Conservation (phyloP, 2,329 filamentous ascomycete genomes). For the Diaporthe helianthi region DNA sequence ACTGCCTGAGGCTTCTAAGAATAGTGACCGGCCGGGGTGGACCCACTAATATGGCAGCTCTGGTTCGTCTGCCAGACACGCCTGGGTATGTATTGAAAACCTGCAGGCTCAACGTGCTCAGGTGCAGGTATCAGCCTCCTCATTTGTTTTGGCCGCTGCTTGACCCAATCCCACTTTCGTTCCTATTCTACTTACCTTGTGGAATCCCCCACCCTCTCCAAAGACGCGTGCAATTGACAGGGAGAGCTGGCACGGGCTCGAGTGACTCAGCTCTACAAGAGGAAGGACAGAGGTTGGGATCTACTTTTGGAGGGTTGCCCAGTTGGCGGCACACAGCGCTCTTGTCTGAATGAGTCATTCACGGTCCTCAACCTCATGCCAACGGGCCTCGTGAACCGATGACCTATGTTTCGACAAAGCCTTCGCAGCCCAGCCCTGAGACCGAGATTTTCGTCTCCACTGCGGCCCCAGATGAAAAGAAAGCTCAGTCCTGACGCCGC, state of each 20-base stretch:
- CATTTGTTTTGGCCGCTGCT: not conserved
- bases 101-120: not conserved
- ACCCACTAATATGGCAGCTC: not conserved
- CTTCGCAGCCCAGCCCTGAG: not conserved
- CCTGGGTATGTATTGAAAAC: too few species aligned
- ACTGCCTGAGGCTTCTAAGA: slow-evolving; percentile 26
- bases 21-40: slow-evolving; percentile 18
- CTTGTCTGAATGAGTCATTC: slow-evolving; percentile 16
- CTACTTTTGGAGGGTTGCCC: not conserved
- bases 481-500: slow-evolving; percentile 29
- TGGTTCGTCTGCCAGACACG: slow-evolving; percentile 6
- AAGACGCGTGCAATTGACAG: not conserved
- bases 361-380: not conserved
- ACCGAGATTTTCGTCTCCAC: not conserved
- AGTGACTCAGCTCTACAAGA: not conserved
- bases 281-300: not conserved
- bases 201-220: not conserved
- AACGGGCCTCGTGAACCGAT: not conserved
- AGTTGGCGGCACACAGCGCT: not conserved
- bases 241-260: not conserved
- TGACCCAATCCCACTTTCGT: not conserved
- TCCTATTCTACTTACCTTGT: not conserved
- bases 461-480: slow-evolving; percentile 34
- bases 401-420: slow-evolving; percentile 22
- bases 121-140: not conserved